Base-by-base conservation (phyloP, 371 early-diverging fungal species). In the Dichotomocladium elegans region DNA sequence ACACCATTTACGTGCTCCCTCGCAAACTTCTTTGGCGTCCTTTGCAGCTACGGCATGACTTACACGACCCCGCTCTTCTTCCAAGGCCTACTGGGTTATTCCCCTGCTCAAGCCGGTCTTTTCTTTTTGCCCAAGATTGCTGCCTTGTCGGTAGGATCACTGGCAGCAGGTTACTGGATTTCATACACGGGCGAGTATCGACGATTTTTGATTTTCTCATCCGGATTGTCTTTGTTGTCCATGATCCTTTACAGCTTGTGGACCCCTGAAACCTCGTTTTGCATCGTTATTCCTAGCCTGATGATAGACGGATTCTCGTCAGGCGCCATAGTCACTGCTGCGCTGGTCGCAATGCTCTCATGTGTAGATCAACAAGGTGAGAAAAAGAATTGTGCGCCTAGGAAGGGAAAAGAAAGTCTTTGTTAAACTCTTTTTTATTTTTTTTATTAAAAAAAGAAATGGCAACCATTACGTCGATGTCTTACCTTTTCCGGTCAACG, bases 391-490 rank as follows among this genome's bases (percentile, higher is more conserved):
- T 21, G 21, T n/a, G 14, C 3, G 21, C 21, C 0, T n/a, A n/a
- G n/a, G n/a, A n/a, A n/a, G n/a, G n/a, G n/a, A n/a, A n/a, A n/a
- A n/a, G n/a, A n/a, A n/a, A n/a, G n/a, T n/a, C n/a, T n/a, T 31
- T 51, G 24, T 35, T 21, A 15, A 40, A 40, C 21, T 6, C 40
- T 14, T 40, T 40, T n/a, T 40, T 40, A 6, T 40, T 37, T 5
- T 37, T 37, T 33, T 10, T 10, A 33, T 10, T 33, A 33, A 33
- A 33, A 33, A 10, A 25, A 77, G 78, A 80, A 48, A 72, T 77
- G 69, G 80, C 80, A n/a, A 76, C 74, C 0, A 62, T 66, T 33
- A 71, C 74, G 10, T 70, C 74, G 10, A 60, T 77, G 55, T 69
- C 74, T 7, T 77, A 77, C 47, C 47, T 77, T 15, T 77, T 73